Base-by-base conservation (phyloP, 441 rosid species). In the Pelargonium myrrhifolium region DNA sequence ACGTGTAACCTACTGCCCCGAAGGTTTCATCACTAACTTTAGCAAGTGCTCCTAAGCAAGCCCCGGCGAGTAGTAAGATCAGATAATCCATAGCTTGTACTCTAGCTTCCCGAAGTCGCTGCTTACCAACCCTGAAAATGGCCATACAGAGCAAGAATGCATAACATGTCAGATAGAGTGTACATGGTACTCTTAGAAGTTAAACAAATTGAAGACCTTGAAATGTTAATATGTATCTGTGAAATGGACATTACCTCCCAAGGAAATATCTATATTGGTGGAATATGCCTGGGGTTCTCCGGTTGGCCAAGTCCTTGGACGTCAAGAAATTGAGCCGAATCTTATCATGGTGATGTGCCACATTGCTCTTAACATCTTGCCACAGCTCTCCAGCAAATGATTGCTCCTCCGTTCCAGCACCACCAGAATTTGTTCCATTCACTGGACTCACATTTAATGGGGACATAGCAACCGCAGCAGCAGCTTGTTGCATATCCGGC, bases 31-130 rank as follows among this genome's bases (percentile, higher is more conserved):
- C 99, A 63, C 86, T 87, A 73, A 89, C 96, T 90, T 88, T 89
- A 63, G 97, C 96, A 59, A 94, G 88, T 3, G 98, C 88, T 70
- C 98, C 99, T 81, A 92, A 85, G 86, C 98, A 94, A 76, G 89
- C 85, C 68, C 99, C 99, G 24, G 96, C 97, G 21, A 92, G 89
- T 72, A 92, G 79, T 65, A 94, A 77, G 61, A 94, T 94, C 24
- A 89, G 82, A 80, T 77, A 94, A 79, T 94, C 99, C 66, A 94
- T 89, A 51, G 87, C 97, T 74, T 88, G 84, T 61, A 89, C 77
- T 70, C 87, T 86, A 26, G 96, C 89, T 73, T 94, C 99, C 71
- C 99, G 83, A 61, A 94, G 83, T 70, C 96, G 71, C 78, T 94
- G 99, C 86, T 92, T 92, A 65, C 86, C 81, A 49, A 86, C 78